Conservation (phyloP, 345 rosid species). For the Moricandia arvensis region DNA sequence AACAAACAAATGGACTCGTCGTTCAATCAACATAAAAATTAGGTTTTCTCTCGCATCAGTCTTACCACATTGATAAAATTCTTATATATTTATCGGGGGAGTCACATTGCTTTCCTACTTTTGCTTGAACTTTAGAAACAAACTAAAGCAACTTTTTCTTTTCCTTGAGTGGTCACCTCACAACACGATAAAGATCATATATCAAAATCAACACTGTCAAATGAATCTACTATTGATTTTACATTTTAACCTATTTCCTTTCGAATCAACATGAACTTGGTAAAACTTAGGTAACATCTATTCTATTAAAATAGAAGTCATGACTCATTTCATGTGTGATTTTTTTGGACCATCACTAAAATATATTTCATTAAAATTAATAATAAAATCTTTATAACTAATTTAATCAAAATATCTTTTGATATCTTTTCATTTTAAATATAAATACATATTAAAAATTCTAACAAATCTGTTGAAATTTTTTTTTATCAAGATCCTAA, state of each 20-base stretch:
- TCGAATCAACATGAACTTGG: background rate
- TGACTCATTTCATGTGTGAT: no score
- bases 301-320: no score
- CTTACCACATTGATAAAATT: constrained; percentile 19
- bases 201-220: constrained; percentile 22
- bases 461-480: no score
- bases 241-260: constrained; percentile 12
- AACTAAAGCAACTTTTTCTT: constrained; percentile 6
- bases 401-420: no score
- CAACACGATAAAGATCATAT: constrained; percentile 20
- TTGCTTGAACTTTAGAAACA: constrained; percentile 24
- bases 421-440: no score
- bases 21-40: constrained; percentile 23
- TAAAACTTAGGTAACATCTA: background rate
- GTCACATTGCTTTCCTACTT: constrained; percentile 34
- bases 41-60: constrained; percentile 34
- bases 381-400: no score
- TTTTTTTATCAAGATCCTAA: no score
- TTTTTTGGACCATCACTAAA: no score
- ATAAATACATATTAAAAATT: no score
- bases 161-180: constrained; percentile 29
- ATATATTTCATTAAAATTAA: no score
- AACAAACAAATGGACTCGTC: constrained; percentile 25
- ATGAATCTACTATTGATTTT: constrained; percentile 13
- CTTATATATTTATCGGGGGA: background rate